Evolutionary conservation across 805 yeast species (phyloP), one percentile per base, ranked within the genome.

Genomic region (Blastobotrys terrestris): DNA sequence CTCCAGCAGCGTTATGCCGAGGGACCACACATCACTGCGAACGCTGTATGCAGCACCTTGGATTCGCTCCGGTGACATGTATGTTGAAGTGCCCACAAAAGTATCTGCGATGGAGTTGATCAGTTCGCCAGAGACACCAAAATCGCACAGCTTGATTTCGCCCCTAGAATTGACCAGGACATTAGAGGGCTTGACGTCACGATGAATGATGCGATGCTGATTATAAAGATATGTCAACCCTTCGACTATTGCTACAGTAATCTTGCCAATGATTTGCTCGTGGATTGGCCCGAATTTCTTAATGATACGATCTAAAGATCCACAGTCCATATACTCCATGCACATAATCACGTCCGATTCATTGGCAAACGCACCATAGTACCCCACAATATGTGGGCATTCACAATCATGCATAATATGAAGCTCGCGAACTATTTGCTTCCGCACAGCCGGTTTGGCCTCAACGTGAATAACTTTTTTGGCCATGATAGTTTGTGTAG

Each of bases 1-100:
- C 67, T 94, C 98, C 49, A 88, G 81, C 42, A 94, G 74, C 84
- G 91, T 86, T 45, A 94, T 73, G 1, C 99, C 99, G 59, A 91
- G 72, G 0, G 97, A 89, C 99, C 99, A 94, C 11, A 94, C 92
- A 67, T 94, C 99, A 40, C 96, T 92, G 60, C 91, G 90, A n/a
- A 91, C 84, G 6, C 96, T 86, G 69, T 94, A 94, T 7, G 84
- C 84, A 44, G 87, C 88, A 16, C 99, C 99, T 69, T 90, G 96
- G 52, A 94, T 92, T 57, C 99, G 77, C 63, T 94, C 99, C 0
- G 99, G 99, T 1, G 96, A 87, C 95, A 94, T 94, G 66, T 94
- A 94, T 0, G 95, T 89, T 0, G 97, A 89, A 0, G 99, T 94
- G 1, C 99, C 99, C 7, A 94, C 98, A 74, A 94, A 94, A 0